A percentile compares a stretch with the other conserved stretches of the same genome.
These are phyloP conservation scores for Apophysomyces trapeziformis DNA, from an alignment of 371 early-diverging fungal genomes.

Conservation along the genomic window DNA sequence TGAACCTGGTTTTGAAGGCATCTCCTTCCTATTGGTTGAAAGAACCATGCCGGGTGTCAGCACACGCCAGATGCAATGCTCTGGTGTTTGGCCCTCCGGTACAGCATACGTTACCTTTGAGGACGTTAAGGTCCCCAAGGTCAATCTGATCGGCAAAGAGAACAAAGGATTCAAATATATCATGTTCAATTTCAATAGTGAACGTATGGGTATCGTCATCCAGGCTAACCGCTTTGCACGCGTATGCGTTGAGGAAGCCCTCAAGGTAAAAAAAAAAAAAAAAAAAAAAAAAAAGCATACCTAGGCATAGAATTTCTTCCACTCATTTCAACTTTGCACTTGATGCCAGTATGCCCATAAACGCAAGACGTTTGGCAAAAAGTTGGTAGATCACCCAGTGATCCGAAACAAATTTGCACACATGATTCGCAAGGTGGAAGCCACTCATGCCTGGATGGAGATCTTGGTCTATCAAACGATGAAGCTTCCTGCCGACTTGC, in stretches of 20 bases:
- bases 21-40: conserved; percentile 80
- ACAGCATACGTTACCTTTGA: conserved; percentile 78
- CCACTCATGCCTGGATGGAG: conserved; percentile 89
- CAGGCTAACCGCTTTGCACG: conserved; percentile 89
- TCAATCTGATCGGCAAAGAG: conserved; percentile 83
- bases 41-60: conserved; percentile 82
- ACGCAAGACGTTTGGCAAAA: conserved; percentile 86
- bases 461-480: conserved; percentile 67
- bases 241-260: conserved; percentile 84
- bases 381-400: conserved; percentile 76
- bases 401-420: conserved; percentile 71
- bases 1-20: conserved; percentile 81
- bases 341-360: conserved; percentile 74
- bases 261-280: conserved; percentile 52
- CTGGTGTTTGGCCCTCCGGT: conserved; percentile 81
- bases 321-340: too few species aligned
- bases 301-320: too few species aligned
- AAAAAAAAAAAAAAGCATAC: neutral
- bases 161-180: conserved; percentile 88
- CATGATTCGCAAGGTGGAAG: conserved; percentile 87
- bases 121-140: conserved; percentile 86
- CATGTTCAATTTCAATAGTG: conserved; percentile 80
- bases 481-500: conserved; percentile 67
- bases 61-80: conserved; percentile 80
- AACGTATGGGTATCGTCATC: conserved; percentile 79